Percentiles rank a stretch among this genome's conserved stretches.
Evolutionary conservation across 805 yeast species (phyloP).

Genomic region (Pichia heedii): DNA sequence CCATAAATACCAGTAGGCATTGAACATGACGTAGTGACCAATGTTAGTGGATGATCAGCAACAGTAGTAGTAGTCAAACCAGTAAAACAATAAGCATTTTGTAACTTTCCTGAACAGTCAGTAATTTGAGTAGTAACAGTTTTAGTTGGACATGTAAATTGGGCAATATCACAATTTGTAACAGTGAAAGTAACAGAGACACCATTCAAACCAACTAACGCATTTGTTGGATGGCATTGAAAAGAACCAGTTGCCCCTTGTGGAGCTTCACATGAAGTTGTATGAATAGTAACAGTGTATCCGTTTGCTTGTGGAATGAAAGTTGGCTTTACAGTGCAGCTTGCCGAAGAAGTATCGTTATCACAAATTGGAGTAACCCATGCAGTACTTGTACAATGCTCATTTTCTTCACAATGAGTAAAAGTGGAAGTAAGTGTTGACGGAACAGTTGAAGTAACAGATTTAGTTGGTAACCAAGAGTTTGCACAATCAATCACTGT

Average conservation of each 20-base stretch:
- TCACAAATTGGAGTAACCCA: slow-evolving; percentile 10
- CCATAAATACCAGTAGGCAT: not conserved
- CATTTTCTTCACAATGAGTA: slow-evolving; percentile 10
- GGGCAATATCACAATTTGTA: slow-evolving; percentile 11
- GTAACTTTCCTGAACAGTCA: not conserved
- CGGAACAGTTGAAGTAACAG: not conserved
- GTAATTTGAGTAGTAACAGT: not conserved
- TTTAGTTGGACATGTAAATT: slow-evolving; percentile 5
- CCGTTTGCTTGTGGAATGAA: slow-evolving; percentile 1
- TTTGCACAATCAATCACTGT: not conserved
- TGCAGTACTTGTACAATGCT: slow-evolving; percentile 10
- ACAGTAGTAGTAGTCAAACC: not conserved
- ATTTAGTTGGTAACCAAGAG: not conserved
- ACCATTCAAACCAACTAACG: slow-evolving; percentile 5
- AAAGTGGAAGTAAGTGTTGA: slow-evolving; percentile 7
- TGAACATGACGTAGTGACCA: slow-evolving; percentile 3
- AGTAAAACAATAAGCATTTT: not conserved
- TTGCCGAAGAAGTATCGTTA: slow-evolving; percentile 3
- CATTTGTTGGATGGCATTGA: slow-evolving; percentile 9
- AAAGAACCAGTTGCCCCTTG: slow-evolving; percentile 11
- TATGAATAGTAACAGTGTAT: slow-evolving; percentile 5
- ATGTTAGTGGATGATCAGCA: not conserved
- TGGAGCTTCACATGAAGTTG: slow-evolving; percentile 12
- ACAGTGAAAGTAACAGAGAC: slow-evolving; percentile 7
- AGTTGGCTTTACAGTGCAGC: slow-evolving; percentile 9